Evolutionary conservation across 768 basidiomycete species (phyloP), one percentile per base, ranked within the genome.

Genomic region (Tylopilus vinaceipallidus): DNA sequence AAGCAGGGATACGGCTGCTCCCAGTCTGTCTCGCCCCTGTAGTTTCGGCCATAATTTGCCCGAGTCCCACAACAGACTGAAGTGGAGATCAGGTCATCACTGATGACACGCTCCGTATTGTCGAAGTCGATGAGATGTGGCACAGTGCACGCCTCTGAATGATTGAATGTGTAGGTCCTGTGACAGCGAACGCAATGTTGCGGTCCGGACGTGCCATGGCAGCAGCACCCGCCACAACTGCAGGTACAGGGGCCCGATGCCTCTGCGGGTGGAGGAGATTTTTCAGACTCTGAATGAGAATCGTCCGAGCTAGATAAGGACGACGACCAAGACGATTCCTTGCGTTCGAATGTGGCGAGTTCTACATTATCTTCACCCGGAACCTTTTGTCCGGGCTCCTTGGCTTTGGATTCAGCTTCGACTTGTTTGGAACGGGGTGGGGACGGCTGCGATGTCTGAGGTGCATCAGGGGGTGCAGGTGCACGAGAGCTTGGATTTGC

Each of bases 161-260:
- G 26, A 6, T 51, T 41, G 26, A 35, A 14, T 1, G n/a, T 51
- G 38, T 48, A 48, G 8, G 26, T 6, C 12, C 19, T 17, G 33
- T 51, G 50, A 9, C 45, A 48, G 8, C 46, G 50, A 14, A 52
- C 45, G 39, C 39, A 52, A 27, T 49, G 50, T 24, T 42, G 38
- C 6, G 46, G 33, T 16, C 39, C 19, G 26, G 13, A 30, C 4
- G 37, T 20, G 29, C 45, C 46, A 17, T 48, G 50, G 22, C 39
- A 52, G 33, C 46, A 48, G 33, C 50, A 52, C 1, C 45, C 24
- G n/a, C 43, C 45, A 10, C 40, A 48, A 9, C 3, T 26, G 17
- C 51, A 52, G 29, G 41, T 38, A 33, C 46, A 47, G 17, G 50
- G 40, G n/a, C 13, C 12, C 10, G 50, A 47, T 24, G 20, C n/a